Conservation (phyloP, 108 stramenopile genomes). For the Skeletonema costatum region DNA sequence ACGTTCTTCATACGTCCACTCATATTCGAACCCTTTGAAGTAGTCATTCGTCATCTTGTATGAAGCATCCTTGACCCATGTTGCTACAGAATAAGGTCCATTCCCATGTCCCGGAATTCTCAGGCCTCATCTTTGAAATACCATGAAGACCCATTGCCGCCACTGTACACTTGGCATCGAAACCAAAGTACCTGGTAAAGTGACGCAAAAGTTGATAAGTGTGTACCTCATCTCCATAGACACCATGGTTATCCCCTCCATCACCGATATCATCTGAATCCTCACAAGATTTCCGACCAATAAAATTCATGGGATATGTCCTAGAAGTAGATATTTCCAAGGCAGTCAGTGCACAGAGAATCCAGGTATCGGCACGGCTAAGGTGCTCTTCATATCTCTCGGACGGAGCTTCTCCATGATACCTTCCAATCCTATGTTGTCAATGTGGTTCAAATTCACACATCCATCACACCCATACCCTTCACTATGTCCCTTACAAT, state of each 20-base stretch:
- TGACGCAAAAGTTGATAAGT: neutral
- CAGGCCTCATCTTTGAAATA: neutral
- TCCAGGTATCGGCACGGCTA: neutral
- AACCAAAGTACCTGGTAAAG: neutral
- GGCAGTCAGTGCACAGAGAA: neutral
- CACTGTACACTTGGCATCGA: neutral
- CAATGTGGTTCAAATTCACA: neutral
- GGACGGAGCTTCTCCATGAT: neutral
- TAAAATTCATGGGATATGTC: neutral
- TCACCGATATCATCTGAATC: neutral
- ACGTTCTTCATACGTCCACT: neutral
- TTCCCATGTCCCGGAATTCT: neutral
- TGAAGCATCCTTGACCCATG: neutral
- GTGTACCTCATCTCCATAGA: neutral
- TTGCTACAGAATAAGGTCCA: neutral
- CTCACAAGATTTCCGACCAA: neutral
- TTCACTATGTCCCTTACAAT: neutral
- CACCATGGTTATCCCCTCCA: neutral
- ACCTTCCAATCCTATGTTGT: neutral
- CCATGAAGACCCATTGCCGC: neutral
- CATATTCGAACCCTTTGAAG: neutral
- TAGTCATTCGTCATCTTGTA: neutral
- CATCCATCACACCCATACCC: neutral
- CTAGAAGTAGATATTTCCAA: neutral
- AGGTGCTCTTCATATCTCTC: neutral